These are phyloP conservation scores for Pelargonium nanum DNA, from an alignment of 345 rosid species.

Conservation along the genomic window DNA sequence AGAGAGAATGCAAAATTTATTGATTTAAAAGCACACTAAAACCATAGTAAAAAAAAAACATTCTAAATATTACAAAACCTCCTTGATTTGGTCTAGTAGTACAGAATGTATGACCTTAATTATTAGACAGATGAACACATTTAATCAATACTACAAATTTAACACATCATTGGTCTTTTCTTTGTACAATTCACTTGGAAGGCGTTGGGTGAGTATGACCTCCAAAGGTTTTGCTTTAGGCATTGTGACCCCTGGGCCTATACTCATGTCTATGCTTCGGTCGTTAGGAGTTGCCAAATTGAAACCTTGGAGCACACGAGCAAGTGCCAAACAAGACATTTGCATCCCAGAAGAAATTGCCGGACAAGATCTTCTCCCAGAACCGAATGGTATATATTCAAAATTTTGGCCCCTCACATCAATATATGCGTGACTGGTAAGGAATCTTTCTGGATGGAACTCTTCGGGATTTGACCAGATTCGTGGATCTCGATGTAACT, in stretches of 20 bases:
- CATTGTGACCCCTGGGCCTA: slow-evolving; percentile 4
- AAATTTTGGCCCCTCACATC: slow-evolving; percentile 16
- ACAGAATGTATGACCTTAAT: too few species aligned
- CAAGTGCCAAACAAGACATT: background rate
- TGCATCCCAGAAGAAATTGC: slow-evolving; percentile 12
- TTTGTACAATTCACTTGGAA: slow-evolving; percentile 7
- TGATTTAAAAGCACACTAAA: too few species aligned
- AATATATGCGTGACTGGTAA: slow-evolving; percentile 8
- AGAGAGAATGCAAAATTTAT: too few species aligned
- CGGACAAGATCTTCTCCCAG: slow-evolving; percentile 51
- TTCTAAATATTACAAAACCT: too few species aligned
- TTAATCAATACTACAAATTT: too few species aligned
- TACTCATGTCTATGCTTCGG: slow-evolving; percentile 5
- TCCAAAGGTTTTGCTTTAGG: slow-evolving; percentile 11
- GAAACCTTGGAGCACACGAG: slow-evolving; percentile 1
- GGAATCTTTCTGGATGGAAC: slow-evolving; percentile 44
- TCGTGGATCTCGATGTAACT: slow-evolving; percentile 46
- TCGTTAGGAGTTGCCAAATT: background rate
- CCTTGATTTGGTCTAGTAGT: too few species aligned
- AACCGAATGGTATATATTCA: slow-evolving; percentile 37
- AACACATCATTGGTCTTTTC: too few species aligned
- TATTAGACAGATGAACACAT: too few species aligned
- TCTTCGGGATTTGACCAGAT: slow-evolving; percentile 27
- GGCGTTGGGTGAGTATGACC: slow-evolving; percentile 7
- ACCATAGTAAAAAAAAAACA: too few species aligned